Evolutionary conservation across 2,329 filamentous ascomycete species (phyloP), one percentile per base, ranked within the genome.

Genomic region (Fusarium papillatum): DNA sequence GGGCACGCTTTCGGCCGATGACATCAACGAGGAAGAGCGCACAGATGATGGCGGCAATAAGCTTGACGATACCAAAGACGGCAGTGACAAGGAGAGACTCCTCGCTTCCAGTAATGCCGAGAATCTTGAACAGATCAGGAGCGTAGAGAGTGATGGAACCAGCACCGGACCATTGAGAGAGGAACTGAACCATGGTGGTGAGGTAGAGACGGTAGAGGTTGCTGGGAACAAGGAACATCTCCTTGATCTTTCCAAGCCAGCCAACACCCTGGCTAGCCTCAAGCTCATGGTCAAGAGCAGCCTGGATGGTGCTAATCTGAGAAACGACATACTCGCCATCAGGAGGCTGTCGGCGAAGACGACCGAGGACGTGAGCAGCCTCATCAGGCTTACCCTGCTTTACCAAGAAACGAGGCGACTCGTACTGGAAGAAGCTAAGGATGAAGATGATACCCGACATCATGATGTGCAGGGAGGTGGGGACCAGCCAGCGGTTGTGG

Each of bases 1-100:
- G 87, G 1, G 92, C 87, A 10, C 91, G 90, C 83, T 95, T 95
- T 70, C 94, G 92, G 7, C 94, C 94, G 75, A 96, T 92, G 66
- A 93, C 91, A 77, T 96, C 94, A 74, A 96, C 93, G 11, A 96
- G 88, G 88, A 96, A 95, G 64, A 95, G 87, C 0, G 94, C 94
- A 81, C 94, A 96, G 46, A 90, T 76, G 38, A 95, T 81, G 17
- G 93, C 90, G 0, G 92, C 89, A 9, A 90, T 81, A 66, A 96
- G 90, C 80, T 96, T 96, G 77, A 95, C 87, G 64, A 95, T 89
- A 53, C 94, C 94, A 66, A 96, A 95, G 63, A 96, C 90, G 5
- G 91, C 93, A 0, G 93, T 95, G 17, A 94, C 90, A 43, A 95
- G 91, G 0, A 95, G 89, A 66, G 91, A 91, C 82, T 95, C 92